Evolutionary conservation across 202 grass and related monocot species (phyloP), one percentile per base, ranked within the genome.

Genomic region (Hordeum pubiflorum): DNA sequence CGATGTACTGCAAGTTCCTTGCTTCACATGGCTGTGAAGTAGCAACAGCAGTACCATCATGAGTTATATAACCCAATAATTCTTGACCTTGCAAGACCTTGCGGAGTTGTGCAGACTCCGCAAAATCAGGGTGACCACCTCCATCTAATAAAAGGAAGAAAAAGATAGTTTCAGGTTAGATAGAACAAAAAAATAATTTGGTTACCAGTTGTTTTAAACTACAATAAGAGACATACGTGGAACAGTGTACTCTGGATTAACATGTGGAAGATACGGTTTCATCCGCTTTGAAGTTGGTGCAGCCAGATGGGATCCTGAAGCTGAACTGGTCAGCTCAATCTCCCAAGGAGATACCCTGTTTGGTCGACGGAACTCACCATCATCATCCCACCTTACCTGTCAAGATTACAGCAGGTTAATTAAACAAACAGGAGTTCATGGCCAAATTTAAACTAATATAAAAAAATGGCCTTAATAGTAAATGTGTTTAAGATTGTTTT

Each of bases 31-130:
- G 74, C 41, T 89, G 91, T 79, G 91, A 78, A 83, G 83, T 76
- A 83, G 89, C 54, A 73, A 85, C 58, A 74, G 85, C 85, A 89
- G 88, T 64, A 73, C 78, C 84, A 64, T 75, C 76, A 24, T 77
- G 85, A 80, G 93, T 87, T 85, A 69, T 85, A 68, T 93, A 87
- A 87, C 93, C 91, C 52, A 75, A 56, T 70, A 92, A 93, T 99
- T 99, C 97, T 99, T 99, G 97, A 99, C 97, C 97, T 99, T 97
- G 97, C 93, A 99, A 99, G 97, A 99, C 97, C 97, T 99, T 96
- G 89, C 91, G 93, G 87, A 93, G 89, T 83, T 85, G 90, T 68
- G 97, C 69, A 88, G 91, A 89, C 89, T 97, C 93, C 57, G 3
- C 79, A 77, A 89, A 93, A 89, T 93, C 97, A 79, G 83, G 75